Conservation (phyloP, 2,329 filamentous ascomycete species). For the Balansia obtecta region DNA sequence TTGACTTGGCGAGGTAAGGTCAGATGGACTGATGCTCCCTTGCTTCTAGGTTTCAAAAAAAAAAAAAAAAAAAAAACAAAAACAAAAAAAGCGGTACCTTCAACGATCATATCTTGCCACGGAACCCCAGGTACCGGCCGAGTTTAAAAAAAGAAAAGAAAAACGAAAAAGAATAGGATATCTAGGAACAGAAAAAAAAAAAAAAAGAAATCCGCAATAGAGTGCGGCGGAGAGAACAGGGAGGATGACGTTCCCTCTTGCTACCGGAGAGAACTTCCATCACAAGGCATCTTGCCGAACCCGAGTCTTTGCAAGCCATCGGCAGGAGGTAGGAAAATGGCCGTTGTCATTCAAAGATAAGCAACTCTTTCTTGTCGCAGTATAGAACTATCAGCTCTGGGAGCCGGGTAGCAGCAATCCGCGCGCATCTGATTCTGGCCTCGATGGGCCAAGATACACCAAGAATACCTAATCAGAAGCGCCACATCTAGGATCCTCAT, state of each 20-base stretch:
- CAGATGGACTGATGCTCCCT: constrained; percentile 2
- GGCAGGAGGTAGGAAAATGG: too few species aligned
- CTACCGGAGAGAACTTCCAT: not conserved
- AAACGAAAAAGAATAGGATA: not conserved
- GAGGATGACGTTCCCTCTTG: not conserved
- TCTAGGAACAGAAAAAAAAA: too few species aligned
- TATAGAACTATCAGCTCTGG: too few species aligned
- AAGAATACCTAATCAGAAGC: not conserved
- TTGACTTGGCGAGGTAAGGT: not conserved
- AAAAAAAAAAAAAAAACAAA: too few species aligned
- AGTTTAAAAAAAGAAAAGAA: not conserved
- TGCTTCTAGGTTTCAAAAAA: constrained; percentile 3
- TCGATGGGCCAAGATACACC: not conserved
- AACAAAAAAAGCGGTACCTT: too few species aligned
- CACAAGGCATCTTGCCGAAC: not conserved
- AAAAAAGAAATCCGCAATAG: not conserved
- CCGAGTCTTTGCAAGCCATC: not conserved
- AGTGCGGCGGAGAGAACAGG: not conserved
- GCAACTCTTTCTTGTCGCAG: too few species aligned
- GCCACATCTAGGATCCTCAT: not conserved
- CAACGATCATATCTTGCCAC: too few species aligned
- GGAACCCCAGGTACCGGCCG: too few species aligned
- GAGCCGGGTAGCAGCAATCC: too few species aligned
- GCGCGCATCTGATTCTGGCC: not conserved
- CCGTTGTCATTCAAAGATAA: too few species aligned